Base-by-base conservation (phyloP, 768 basidiomycete genomes). In the Suillus placidus region DNA sequence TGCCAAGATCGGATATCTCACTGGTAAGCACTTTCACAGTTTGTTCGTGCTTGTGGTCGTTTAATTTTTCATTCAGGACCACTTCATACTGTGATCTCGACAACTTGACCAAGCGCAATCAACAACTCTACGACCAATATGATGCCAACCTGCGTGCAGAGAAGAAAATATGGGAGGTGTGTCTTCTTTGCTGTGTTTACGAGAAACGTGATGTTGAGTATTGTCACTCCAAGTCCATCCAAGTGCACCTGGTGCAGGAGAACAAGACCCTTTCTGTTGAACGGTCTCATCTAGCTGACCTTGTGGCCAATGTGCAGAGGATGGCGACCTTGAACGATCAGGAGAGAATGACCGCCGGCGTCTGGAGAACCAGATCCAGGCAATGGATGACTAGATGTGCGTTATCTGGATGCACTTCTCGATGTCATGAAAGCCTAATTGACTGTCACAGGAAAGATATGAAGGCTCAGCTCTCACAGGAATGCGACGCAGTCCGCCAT, bases 81-180 rank as follows among this genome's bases (percentile, higher is more conserved):
- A 10, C 80, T 89, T 62, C 87, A 90, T 68, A 82, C 64, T 83
- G 84, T 30, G 90, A 95, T 67, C 74, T 92, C 43, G 87, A 90
- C 43, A 87, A 87, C 47, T 74, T 92, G 62, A 79, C 81, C 62
- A 87, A 87, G 70, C 87, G 92, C 35, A 90, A 92, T 64, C 85
- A 87, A 65, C 85, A 90, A 58, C 81, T 95, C 3, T 87, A 87
- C 68, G 90, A 92, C 65, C 88, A 91, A 66, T 88, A 87, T 75
- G 86, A 83, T 68, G 91, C 93, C 3, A 96, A 93, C 74, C 84
- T 97, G 20, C 88, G 91, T 51, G 95, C 95, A 0, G 97, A 99
- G 84, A 96, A 94, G 81, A 90, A 88, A 72, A 92, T 96, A 42
- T 94, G 92, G 91, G 93, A 94, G 89, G 94, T 93, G 61, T 38